Percentiles rank a stretch among this genome's conserved stretches.
Conservation (phyloP, 306 rosid species). For the Fragaria iinumae region DNA sequence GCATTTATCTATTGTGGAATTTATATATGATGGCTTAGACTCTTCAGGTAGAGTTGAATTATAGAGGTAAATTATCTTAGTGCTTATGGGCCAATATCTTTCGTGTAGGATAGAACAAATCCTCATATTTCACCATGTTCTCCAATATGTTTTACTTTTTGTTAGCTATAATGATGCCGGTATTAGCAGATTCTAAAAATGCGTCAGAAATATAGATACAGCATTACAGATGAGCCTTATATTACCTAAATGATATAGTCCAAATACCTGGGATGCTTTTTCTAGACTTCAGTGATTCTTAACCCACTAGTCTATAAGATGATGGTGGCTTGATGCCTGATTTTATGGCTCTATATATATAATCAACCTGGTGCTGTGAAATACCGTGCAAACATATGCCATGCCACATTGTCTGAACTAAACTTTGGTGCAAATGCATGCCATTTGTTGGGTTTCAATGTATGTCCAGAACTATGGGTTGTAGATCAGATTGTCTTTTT, state of each 20-base stretch:
- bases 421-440: background rate
- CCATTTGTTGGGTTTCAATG: background rate
- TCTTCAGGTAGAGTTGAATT: background rate
- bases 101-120: background rate
- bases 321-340: conserved; percentile 6
- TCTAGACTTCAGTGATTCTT: background rate
- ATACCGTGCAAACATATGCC: background rate
- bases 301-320: background rate
- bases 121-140: conserved; percentile 9
- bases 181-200: background rate
- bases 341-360: background rate
- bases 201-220: background rate
- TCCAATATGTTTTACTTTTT: background rate
- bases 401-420: conserved; percentile 1
- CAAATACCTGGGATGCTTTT: background rate
- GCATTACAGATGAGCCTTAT: background rate
- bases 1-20: background rate
- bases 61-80: background rate
- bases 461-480: background rate
- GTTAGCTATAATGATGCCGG: background rate
- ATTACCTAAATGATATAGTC: background rate
- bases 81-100: conserved; percentile 3
- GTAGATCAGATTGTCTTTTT: conserved; percentile 6
- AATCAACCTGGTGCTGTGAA: background rate
- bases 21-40: background rate